These are phyloP conservation scores for Stagonosporopsis chrysanthemi DNA, from an alignment of 2,329 filamentous ascomycete genomes.

Conservation along the genomic window DNA sequence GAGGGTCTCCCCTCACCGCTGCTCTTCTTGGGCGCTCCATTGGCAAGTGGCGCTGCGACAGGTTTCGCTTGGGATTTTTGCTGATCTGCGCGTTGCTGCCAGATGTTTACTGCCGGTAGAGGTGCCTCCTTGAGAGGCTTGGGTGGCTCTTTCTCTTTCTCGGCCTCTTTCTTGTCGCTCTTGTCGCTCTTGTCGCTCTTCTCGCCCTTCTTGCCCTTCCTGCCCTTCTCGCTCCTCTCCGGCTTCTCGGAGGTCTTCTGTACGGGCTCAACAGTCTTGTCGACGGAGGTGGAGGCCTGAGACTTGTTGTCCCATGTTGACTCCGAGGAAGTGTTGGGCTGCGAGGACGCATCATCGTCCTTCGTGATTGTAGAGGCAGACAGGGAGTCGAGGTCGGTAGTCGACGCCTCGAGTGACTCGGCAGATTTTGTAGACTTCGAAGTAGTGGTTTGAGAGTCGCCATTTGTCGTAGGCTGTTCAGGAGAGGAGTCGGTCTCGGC, in stretches of 20 bases:
- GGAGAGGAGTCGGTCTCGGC: slow-evolving; percentile 49
- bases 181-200: slow-evolving; percentile 55
- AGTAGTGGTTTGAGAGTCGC: slow-evolving; percentile 32
- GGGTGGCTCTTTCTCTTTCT: slow-evolving; percentile 52
- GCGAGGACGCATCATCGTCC: slow-evolving; percentile 67
- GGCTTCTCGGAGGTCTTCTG: slow-evolving; percentile 64
- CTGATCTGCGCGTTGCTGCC: slow-evolving; percentile 79
- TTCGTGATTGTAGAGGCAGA: slow-evolving; percentile 63
- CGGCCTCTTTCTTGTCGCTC: slow-evolving; percentile 64
- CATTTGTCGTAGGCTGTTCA: slow-evolving; percentile 35
- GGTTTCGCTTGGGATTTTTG: slow-evolving; percentile 61
- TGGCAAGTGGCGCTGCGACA: slow-evolving; percentile 51
- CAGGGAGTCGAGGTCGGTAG: slow-evolving; percentile 63
- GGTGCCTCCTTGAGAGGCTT: slow-evolving; percentile 80
- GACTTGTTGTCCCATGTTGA: slow-evolving; percentile 72
- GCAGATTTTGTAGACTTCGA: slow-evolving; percentile 28
- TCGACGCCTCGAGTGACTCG: slow-evolving; percentile 50
- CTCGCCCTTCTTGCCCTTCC: slow-evolving; percentile 58
- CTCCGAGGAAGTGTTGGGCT: slow-evolving; percentile 69
- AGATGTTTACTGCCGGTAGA: slow-evolving; percentile 84
- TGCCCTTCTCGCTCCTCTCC: slow-evolving; percentile 60
- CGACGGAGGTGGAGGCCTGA: slow-evolving; percentile 69
- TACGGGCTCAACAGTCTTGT: slow-evolving; percentile 64
- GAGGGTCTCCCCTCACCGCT: slow-evolving; percentile 31
- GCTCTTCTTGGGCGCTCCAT: slow-evolving; percentile 38